These are phyloP conservation scores for Paraphoma chrysanthemicola DNA, from an alignment of 2,329 filamentous ascomycete species.

Conservation along the genomic window DNA sequence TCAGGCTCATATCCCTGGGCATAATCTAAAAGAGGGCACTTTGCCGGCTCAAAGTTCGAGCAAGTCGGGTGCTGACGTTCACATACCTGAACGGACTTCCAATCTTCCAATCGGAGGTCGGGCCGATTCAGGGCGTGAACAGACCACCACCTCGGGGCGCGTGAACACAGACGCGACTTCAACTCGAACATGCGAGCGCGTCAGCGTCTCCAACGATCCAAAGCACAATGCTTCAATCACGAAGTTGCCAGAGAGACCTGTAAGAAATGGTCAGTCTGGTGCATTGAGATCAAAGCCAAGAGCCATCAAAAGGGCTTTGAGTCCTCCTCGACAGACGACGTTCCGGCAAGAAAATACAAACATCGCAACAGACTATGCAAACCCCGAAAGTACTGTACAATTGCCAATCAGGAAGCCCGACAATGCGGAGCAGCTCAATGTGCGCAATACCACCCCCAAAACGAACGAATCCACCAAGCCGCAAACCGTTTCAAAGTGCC, in stretches of 20 bases:
- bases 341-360: background rate
- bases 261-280: background rate
- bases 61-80: background rate
- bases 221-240: background rate
- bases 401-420: no score
- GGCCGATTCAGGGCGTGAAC: slow-evolving; percentile 14
- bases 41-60: no score
- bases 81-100: background rate
- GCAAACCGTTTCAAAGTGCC: background rate
- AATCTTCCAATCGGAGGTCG: slow-evolving; percentile 9
- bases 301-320: slow-evolving; percentile 1
- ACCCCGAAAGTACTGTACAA: background rate
- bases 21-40: no score
- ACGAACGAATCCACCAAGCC: background rate
- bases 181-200: background rate
- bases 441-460: background rate
- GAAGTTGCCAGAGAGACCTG: background rate
- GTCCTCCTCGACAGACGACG: background rate
- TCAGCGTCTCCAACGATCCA: background rate
- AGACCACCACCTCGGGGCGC: slow-evolving; percentile 13
- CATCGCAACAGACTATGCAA: background rate
- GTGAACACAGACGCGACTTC: slow-evolving; percentile 1
- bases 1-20: no score
- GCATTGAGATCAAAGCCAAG: background rate
- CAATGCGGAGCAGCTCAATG: background rate